A percentile compares a stretch with the other conserved stretches of the same genome.
Conservation (phyloP, 495 filamentous ascomycete species). For the Ramalina intermedia region DNA sequence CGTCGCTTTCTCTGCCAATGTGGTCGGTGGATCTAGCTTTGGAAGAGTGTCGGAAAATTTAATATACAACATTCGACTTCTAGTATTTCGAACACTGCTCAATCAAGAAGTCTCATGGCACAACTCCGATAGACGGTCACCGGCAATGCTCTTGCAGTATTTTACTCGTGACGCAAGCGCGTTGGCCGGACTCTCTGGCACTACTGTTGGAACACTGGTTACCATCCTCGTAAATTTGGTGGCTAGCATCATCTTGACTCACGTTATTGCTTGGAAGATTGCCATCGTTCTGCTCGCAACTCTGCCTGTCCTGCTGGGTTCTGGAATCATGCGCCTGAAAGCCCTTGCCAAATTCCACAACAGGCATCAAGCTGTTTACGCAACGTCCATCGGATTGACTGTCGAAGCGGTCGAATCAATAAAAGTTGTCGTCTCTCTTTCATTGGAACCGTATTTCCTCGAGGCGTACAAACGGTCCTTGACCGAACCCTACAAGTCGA, state of each 20-base stretch:
- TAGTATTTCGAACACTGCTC: constrained; percentile 36
- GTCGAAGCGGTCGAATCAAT: constrained; percentile 44
- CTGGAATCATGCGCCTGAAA: constrained; percentile 35
- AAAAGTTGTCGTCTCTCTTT: constrained; percentile 40
- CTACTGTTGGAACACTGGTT: constrained; percentile 30
- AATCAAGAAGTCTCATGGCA: constrained; percentile 43
- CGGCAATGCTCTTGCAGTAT: constrained; percentile 30
- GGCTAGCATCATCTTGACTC: constrained; percentile 38
- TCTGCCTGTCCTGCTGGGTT: constrained; percentile 36
- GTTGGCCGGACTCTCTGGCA: constrained; percentile 33
- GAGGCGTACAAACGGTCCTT: constrained; percentile 4
- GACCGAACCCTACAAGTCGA: constrained; percentile 1
- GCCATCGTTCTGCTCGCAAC: constrained; percentile 39
- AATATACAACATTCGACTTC: constrained; percentile 32
- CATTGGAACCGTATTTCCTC: constrained; percentile 18
- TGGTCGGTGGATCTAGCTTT: constrained; percentile 33
- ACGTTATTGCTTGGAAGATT: constrained; percentile 45
- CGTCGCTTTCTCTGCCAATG: constrained; percentile 38
- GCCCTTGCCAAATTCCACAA: constrained; percentile 36
- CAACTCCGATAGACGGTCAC: constrained; percentile 31
- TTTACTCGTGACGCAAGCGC: constrained; percentile 37
- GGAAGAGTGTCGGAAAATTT: constrained; percentile 39
- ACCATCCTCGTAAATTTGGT: constrained; percentile 32
- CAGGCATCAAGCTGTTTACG: constrained; percentile 42
- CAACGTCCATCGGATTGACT: constrained; percentile 38